Evolutionary conservation across 176 grass and related monocot species (phyloP), one percentile per base, ranked within the genome.

Genomic region (Bolboschoenus planiculmis): DNA sequence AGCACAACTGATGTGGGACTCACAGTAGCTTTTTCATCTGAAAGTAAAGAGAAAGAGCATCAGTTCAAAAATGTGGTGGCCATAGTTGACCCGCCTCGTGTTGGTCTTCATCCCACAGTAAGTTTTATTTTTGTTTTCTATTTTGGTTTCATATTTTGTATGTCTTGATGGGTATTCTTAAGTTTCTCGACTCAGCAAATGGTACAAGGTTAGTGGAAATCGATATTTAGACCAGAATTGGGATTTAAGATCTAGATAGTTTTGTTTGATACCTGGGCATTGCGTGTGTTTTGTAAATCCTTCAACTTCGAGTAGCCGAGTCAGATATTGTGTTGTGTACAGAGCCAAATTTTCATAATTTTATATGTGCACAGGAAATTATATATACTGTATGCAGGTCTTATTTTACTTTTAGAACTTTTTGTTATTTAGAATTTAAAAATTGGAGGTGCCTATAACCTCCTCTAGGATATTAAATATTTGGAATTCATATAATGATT

Each of bases 81-180:
- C 81, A 95, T 99, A 68, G 96, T 99, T 63, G 96, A 99, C 23
- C 92, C 92, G 67, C 96, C 96, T 83, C 92, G 96, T 56, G 89
- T 90, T 27, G 96, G 96, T 15, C 96, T 99, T 87, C 96, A 95
- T 87, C 96, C 92, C 40, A 88, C 90, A 27, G 96, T 95, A 91
- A 90, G 90, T 90, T 84, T 20, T 85, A 76, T 35, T 92, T 50
- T 80, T 0, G 20, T 78, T 68, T 78, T 54, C 51, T 47, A 0
- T 44, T 80, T 56, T 84, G 79, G 10, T 81, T 81, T 51, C 29
- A 35, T 14, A 47, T 26, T 26, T 37, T 62, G 15, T 76, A 40
- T 84, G 4, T 39, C 15, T 10, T 24, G 5, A 56, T 15, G 50
- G 20, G 1, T 10, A 23, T 40, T 18, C 31, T 39, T 39, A 61